Percentiles rank a stretch among this genome's conserved stretches.
These are phyloP conservation scores for Tephrocybe sp. DNA, from an alignment of 768 basidiomycete species.

Conservation along the genomic window DNA sequence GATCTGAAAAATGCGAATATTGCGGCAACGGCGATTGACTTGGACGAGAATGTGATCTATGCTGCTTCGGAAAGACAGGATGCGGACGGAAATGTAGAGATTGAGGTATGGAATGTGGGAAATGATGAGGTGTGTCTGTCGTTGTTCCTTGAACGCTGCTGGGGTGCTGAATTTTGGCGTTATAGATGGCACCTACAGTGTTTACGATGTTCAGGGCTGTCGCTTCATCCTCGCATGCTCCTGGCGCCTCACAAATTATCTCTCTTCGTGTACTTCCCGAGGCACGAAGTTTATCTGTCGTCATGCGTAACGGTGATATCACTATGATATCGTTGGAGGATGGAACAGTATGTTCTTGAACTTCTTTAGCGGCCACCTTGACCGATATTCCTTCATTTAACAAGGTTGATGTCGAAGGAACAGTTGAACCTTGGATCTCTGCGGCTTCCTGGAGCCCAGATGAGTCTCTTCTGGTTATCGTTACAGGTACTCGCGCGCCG, in stretches of 20 bases:
- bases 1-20: constrained; percentile 34
- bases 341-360: neutral
- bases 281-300: constrained; percentile 58
- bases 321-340: constrained; percentile 51
- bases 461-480: constrained; percentile 78
- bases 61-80: constrained; percentile 51
- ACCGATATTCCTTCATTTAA: constrained; percentile 11
- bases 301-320: constrained; percentile 84
- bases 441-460: constrained; percentile 92
- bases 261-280: constrained; percentile 74
- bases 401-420: constrained; percentile 81
- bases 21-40: constrained; percentile 53
- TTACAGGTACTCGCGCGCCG: constrained; percentile 58
- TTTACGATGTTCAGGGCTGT: constrained; percentile 37
- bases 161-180: constrained; percentile 14
- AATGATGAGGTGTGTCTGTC: constrained; percentile 22
- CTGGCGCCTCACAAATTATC: constrained; percentile 45
- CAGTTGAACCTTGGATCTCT: constrained; percentile 80
- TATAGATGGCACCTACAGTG: constrained; percentile 19
- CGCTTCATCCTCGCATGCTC: constrained; percentile 25
- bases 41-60: constrained; percentile 63
- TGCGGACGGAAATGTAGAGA: constrained; percentile 49
- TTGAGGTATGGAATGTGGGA: constrained; percentile 56
- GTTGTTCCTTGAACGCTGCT: no score
- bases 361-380: neutral